phyloP scores from a whole-genome alignment of 2,329 filamentous ascomycete genomes.

The Curvularia eragrostidis region DNA sequence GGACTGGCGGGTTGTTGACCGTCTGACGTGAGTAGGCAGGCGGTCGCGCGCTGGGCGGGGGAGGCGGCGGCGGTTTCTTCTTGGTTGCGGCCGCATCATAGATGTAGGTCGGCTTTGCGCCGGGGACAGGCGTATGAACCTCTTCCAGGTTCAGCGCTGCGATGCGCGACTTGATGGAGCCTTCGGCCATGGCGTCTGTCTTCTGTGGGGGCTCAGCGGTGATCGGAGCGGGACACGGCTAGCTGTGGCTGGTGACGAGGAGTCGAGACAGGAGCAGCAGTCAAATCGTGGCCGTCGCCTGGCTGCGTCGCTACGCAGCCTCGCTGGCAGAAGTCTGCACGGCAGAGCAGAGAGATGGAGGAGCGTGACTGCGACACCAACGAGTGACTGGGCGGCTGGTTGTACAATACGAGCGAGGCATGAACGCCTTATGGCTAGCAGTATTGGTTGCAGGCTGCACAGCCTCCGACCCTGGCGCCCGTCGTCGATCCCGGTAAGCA shows the following conservation, averaged over 20 bases:
- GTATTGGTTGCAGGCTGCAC: conserved; percentile 18
- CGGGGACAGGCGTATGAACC: conserved; percentile 49
- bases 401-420: conserved; percentile 2
- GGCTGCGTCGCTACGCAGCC: conserved; percentile 9
- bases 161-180: conserved; percentile 55
- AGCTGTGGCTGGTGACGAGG: conserved; percentile 16
- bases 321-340: not conserved
- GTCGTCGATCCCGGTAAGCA: conserved; percentile 5
- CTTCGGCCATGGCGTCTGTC: conserved; percentile 40
- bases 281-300: conserved; percentile 5
- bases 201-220: conserved; percentile 18
- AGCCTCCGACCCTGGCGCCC: conserved; percentile 9
- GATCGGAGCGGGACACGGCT: conserved; percentile 13
- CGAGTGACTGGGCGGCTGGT: conserved; percentile 16
- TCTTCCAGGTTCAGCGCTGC: conserved; percentile 57
- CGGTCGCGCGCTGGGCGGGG: conserved; percentile 48
- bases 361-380: not conserved
- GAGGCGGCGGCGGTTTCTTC: conserved; percentile 49
- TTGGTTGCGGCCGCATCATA: conserved; percentile 43
- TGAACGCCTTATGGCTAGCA: conserved; percentile 18
- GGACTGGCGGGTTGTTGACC: conserved; percentile 51
- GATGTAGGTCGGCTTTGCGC: conserved; percentile 43
- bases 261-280: conserved; percentile 8
- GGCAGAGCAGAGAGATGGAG: not conserved
- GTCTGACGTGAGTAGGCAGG: conserved; percentile 44